These are phyloP conservation scores for Drechslerella dactyloides DNA, from an alignment of 2,329 filamentous ascomycete genomes.

Conservation along the genomic window DNA sequence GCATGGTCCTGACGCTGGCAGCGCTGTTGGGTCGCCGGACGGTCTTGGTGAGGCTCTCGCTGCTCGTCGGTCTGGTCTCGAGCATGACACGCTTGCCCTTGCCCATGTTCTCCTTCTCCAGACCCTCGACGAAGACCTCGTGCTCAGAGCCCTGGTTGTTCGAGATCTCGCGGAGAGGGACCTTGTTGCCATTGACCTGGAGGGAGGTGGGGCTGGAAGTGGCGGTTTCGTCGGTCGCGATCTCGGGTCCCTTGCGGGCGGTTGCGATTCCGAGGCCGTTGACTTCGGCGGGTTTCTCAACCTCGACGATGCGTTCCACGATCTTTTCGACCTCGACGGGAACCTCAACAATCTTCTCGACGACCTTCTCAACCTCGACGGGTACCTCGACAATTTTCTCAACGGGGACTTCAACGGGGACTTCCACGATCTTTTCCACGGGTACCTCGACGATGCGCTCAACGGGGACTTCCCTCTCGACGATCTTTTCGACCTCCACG, in stretches of 20 bases:
- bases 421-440: conserved; percentile 42
- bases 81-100: conserved; percentile 53
- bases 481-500: conserved; percentile 15
- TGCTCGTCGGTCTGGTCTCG: conserved; percentile 48
- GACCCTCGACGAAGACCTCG: conserved; percentile 77
- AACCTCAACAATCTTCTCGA: conserved; percentile 15
- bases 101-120: conserved; percentile 66
- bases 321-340: conserved; percentile 16
- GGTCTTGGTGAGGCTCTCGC: conserved; percentile 53
- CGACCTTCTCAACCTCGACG: conserved; percentile 26
- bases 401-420: conserved; percentile 8
- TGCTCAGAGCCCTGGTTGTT: conserved; percentile 78
- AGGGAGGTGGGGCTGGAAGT: conserved; percentile 36
- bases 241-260: conserved; percentile 31
- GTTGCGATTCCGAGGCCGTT: conserved; percentile 29
- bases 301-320: conserved; percentile 8
- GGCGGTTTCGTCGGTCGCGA: conserved; percentile 43
- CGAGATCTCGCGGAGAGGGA: conserved; percentile 43
- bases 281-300: conserved; percentile 21
- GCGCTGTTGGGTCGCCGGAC: conserved; percentile 73
- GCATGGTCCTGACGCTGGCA: conserved; percentile 65
- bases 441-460: conserved; percentile 12
- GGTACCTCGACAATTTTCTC: conserved; percentile 23
- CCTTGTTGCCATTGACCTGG: conserved; percentile 40
- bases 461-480: conserved; percentile 18